phyloP scores from a whole-genome alignment of 495 filamentous ascomycete species.

The Bryoglossum gracile region DNA sequence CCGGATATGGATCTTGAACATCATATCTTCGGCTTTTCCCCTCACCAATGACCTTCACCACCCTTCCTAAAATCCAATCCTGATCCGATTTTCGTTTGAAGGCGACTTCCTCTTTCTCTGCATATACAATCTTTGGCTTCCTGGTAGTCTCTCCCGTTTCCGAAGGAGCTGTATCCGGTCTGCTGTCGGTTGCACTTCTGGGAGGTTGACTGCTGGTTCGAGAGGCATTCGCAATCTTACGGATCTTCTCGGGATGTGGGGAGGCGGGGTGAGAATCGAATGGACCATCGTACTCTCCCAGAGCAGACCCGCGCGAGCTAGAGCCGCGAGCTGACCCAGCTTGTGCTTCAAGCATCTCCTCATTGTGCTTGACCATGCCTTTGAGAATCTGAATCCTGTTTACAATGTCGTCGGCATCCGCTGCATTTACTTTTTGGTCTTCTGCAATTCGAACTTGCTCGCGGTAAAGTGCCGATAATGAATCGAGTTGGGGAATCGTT shows the following conservation, averaged over 20 bases:
- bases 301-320: constrained; percentile 45
- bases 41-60: constrained; percentile 76
- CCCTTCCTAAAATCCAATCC: constrained; percentile 85
- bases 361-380: constrained; percentile 39
- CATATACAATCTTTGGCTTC: constrained; percentile 46
- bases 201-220: constrained; percentile 47
- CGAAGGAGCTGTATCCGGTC: background rate
- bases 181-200: background rate
- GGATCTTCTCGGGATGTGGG: constrained; percentile 37
- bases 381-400: constrained; percentile 53
- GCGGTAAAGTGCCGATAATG: constrained; percentile 52
- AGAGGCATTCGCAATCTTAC: constrained; percentile 24
- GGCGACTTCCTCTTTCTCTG: constrained; percentile 73
- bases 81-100: constrained; percentile 77
- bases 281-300: constrained; percentile 63
- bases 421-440: constrained; percentile 51
- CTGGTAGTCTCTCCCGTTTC: constrained; percentile 14
- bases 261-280: constrained; percentile 66
- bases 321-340: constrained; percentile 41
- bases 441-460: constrained; percentile 58
- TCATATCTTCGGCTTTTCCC: constrained; percentile 87
- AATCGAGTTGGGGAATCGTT: constrained; percentile 26
- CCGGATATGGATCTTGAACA: constrained; percentile 88
- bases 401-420: constrained; percentile 52
- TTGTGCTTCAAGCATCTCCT: constrained; percentile 8